Conservation (phyloP, 495 filamentous ascomycete genomes). For the Penicillium lividum region DNA sequence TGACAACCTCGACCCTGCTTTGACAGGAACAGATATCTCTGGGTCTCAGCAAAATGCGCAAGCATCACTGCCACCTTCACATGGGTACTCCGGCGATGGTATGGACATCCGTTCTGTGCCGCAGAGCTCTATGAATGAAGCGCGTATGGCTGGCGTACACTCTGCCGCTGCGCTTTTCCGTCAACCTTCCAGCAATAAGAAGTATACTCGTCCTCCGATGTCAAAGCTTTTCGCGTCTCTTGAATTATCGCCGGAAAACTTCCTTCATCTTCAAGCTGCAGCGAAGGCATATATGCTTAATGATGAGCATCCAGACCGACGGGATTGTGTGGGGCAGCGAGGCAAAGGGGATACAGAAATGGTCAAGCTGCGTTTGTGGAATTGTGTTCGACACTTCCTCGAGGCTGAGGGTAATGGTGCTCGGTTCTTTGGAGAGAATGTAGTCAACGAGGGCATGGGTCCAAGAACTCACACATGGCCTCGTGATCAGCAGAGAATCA, state of each 20-base stretch:
- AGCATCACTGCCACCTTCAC: slow-evolving; percentile 29
- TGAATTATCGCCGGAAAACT: slow-evolving; percentile 58
- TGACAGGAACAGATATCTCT: slow-evolving; percentile 32
- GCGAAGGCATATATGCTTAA: slow-evolving; percentile 65
- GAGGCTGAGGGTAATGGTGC: slow-evolving; percentile 57
- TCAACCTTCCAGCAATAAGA: slow-evolving; percentile 53
- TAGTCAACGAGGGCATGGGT: slow-evolving; percentile 43
- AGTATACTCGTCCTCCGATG: slow-evolving; percentile 63
- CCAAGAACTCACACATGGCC: slow-evolving; percentile 57
- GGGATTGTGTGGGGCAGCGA: slow-evolving; percentile 60
- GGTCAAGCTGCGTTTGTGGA: slow-evolving; percentile 61
- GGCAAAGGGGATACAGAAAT: slow-evolving; percentile 61
- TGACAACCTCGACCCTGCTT: slow-evolving; percentile 47
- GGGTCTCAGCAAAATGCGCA: slow-evolving; percentile 34
- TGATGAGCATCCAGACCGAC: slow-evolving; percentile 54
- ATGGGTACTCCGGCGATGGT: slow-evolving; percentile 35
- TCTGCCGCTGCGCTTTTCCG: slow-evolving; percentile 61
- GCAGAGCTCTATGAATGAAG: slow-evolving; percentile 44
- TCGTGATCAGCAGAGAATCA: slow-evolving; percentile 55
- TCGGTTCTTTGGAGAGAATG: slow-evolving; percentile 55
- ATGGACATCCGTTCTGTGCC: slow-evolving; percentile 41
- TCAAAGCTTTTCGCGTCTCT: slow-evolving; percentile 61
- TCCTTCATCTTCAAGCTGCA: slow-evolving; percentile 58
- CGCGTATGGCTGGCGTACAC: slow-evolving; percentile 54
- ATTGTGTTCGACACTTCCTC: slow-evolving; percentile 59